Evolutionary conservation across 2,329 filamentous ascomycete genomes (phyloP), one percentile per base, ranked within the genome.

Genomic region (Neofusicoccum cordaticola): DNA sequence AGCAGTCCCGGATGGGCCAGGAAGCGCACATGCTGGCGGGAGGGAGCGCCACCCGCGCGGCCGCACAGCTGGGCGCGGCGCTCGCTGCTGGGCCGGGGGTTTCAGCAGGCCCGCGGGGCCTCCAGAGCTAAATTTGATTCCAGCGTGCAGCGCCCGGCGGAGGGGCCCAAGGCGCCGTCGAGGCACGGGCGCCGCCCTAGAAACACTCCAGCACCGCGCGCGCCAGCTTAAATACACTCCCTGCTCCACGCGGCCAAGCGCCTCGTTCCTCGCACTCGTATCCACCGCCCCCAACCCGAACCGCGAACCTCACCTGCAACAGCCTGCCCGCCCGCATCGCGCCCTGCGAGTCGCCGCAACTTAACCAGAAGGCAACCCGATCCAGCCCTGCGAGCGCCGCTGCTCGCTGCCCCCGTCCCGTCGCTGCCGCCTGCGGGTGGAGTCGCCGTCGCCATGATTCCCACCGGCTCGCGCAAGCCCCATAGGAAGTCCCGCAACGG

Each of bases 401-500:
- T 48, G 45, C 27, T 7, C 27, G 27, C 27, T 31, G 27, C 27
- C 22, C 22, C 22, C 22, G 22, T 22, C 22, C 22, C 22, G 22
- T 22, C 22, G 22, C 22, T 22, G 22, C 22, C 22, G 22, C 22
- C 22, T 22, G 22, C 22, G 2, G 22, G 22, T 22, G 22, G 22
- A 22, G 22, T 22, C 22, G 22, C 22, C 37, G 9, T 27, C 56
- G 42, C 42, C 56, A 63, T 64, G 52, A 56, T 50, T 13, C 62
- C 51, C 51, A 37, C 62, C 8, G 62, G 34, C 17, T 56, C 63
- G 45, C 63, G 63, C 15, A 64, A 64, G 35, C 52, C 45, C 11
- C 53, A 64, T 39, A 45, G 63, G 12, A 64, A 64, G 42, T 60
- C 52, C 15, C 44, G 63, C 34, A 60, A 64, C 12, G 63, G 63